Base-by-base conservation (phyloP, 768 basidiomycete species). In the Tulasnella sp. region DNA sequence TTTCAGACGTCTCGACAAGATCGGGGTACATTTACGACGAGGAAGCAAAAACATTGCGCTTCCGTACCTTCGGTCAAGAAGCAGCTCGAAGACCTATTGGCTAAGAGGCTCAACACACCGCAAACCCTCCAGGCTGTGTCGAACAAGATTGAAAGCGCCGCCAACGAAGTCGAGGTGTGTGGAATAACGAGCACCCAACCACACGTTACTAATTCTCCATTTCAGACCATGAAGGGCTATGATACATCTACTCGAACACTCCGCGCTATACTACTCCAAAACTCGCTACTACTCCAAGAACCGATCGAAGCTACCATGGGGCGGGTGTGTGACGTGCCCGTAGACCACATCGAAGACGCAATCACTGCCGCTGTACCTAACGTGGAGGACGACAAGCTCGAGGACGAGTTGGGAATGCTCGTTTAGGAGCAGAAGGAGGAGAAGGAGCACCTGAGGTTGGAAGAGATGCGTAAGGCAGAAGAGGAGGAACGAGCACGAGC, bases 281-380 rank as follows among this genome's bases (percentile, higher is more conserved):
- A 97, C 81, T 94, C 95, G 0, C 90, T 90, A 0, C 86, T 99
- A 15, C 90, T 91, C 79, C 88, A 90, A n/a, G 91, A 91, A 20
- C 88, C 87, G 72, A 89, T 99, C 70, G 93, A 97, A 78, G 87
- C 89, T 80, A 97, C 95, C 3, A 91, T 97, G 89, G 93, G 96
- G 35, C 92, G 91, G 10, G 87, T 99, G 81, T 91, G 93, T 0
- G 92, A 92, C 79, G 93, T 92, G 2, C 91, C 93, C 80, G 89
- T 91, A 0, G 91, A 95, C 81, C 93, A 94, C 57, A 86, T 98
- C 18, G 93, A 96, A 80, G 89, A 93, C 39, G 90, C 91, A 4
- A 89, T 98, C 0, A 86, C 86, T 11, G 81, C 82, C 0, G 85
- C 86, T 6, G 71, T 70, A 18, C 80, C 73, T 73, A 88, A 91